Evolutionary conservation across 2,329 filamentous ascomycete species (phyloP), one percentile per base, ranked within the genome.

Genomic region (Neocucurbitaria cava): DNA sequence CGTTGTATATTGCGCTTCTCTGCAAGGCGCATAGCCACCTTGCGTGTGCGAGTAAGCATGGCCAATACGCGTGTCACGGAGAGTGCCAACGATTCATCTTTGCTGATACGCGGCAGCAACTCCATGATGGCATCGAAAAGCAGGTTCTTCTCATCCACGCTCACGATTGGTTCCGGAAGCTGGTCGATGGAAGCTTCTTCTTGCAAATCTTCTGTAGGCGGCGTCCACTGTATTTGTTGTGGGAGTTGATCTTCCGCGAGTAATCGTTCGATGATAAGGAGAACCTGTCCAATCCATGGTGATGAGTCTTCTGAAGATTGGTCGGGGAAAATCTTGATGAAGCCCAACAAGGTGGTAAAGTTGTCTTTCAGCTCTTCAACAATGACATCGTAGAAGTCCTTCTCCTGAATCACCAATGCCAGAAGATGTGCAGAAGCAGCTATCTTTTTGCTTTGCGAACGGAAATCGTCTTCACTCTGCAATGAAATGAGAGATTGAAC

Each of bases 371-470:
- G 78, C 33, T 88, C 87, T 24, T 88, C 85, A 17, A 93, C 77
- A 17, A 91, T 91, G 46, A 87, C 87, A 46, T 85, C 83, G 73
- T 96, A 96, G 74, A 98, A 97, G 5, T 84, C 78, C 30, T 83
- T 86, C 54, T 96, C 89, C 69, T 96, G 92, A 17, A 98, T 83
- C 48, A 98, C 86, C 33, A 99, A 80, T 3, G 92, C 95, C 10
- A 99, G 81, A 13, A 99, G 83, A 76, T 99, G 94, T 17, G 95
- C 92, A 76, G 96, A 96, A 1, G 95, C 91, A 18, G 92, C 90
- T 62, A 99, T 87, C 72, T 92, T 94, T 67, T 85, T 85, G 38
- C 85, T 83, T 23, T 81, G 78, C 17, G 78, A 76, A 48, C 81
- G 77, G 62, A 84, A 80, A 55, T 86, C 82, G 26, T 84, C 83